Conservation (phyloP, 805 yeast genomes). For the Teunomyces kruisii region DNA sequence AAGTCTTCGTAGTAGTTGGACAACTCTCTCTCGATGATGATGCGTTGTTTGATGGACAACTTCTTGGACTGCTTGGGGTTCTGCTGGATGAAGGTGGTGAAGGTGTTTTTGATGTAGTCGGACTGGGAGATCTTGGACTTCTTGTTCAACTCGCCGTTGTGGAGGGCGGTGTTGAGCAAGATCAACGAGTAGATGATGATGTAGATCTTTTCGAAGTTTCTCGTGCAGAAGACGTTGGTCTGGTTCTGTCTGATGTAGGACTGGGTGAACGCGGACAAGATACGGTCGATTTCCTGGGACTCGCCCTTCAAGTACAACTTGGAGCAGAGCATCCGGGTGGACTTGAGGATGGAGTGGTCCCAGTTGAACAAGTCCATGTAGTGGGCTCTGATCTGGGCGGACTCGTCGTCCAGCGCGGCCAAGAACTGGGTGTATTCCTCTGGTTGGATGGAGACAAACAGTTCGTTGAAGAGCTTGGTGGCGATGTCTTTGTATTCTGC, state of each 20-base stretch:
- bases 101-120: constrained; percentile 43
- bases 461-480: constrained; percentile 34
- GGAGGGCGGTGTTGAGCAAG: constrained; percentile 74
- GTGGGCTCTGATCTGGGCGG: constrained; percentile 36
- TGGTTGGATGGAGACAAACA: constrained; percentile 42
- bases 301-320: constrained; percentile 77
- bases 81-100: constrained; percentile 41
- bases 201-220: constrained; percentile 57
- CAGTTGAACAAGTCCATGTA: constrained; percentile 50
- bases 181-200: constrained; percentile 70
- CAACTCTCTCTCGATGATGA: constrained; percentile 47
- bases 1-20: constrained; percentile 46
- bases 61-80: constrained; percentile 26
- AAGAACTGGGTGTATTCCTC: constrained; percentile 46
- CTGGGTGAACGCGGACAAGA: constrained; percentile 64
- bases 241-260: constrained; percentile 58
- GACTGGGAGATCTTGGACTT: constrained; percentile 39
- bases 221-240: constrained; percentile 48
- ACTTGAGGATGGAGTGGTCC: constrained; percentile 51
- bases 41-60: constrained; percentile 36
- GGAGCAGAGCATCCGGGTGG: constrained; percentile 62
- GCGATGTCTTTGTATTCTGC: constrained; percentile 36
- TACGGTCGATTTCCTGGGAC: constrained; percentile 75
- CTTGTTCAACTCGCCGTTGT: constrained; percentile 47
- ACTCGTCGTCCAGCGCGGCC: constrained; percentile 39